phyloP scores from a whole-genome alignment of 306 rosid species.

The Senna siamea region DNA sequence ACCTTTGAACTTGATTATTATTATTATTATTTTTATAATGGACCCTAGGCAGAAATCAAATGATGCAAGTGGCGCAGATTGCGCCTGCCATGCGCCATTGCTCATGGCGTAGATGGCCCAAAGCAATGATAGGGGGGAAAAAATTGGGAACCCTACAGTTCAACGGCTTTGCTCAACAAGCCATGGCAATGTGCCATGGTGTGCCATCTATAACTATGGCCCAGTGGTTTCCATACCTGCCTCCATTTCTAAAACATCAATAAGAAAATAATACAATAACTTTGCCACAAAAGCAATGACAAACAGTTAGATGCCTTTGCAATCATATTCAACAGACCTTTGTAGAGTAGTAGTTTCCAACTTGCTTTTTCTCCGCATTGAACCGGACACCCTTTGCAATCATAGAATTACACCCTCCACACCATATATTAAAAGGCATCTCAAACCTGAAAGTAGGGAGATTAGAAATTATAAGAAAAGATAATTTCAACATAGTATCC shows the following conservation, averaged over 20 bases:
- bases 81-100: no score
- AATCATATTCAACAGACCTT: conserved; percentile 42
- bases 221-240: neutral
- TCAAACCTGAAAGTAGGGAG: conserved; percentile 65
- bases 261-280: conserved; percentile 4
- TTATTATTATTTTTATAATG: no score
- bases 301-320: conserved; percentile 19
- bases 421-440: conserved; percentile 95
- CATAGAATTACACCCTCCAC: conserved; percentile 98
- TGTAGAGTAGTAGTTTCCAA: conserved; percentile 63
- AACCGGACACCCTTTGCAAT: conserved; percentile 97
- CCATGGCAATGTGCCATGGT: no score
- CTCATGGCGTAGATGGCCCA: no score
- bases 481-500: neutral
- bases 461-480: neutral
- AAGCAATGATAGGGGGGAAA: no score
- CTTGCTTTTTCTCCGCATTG: conserved; percentile 97
- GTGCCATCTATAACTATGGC: no score
- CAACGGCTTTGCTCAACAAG: no score
- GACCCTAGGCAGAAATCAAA: no score
- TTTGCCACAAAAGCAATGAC: neutral
- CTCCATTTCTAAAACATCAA: neutral
- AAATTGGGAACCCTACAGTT: no score
- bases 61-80: no score
- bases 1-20: no score